Base-by-base conservation (phyloP, 805 yeast species). In the Komagataella phaffii region DNA sequence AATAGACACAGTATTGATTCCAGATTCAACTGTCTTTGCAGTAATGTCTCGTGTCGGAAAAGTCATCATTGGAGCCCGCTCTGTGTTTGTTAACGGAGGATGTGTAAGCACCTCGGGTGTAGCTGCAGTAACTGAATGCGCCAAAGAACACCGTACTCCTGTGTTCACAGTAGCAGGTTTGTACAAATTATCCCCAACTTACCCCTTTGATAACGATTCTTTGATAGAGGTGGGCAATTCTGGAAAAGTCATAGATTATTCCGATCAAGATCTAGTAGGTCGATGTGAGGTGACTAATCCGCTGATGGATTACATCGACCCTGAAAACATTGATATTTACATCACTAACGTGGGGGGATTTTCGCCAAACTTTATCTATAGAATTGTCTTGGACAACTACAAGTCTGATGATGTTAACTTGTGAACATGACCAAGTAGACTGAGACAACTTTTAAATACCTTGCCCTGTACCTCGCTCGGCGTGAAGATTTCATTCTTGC, bases 31-130 rank as follows among this genome's bases (percentile, higher is more conserved):
- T 23, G 89, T 85, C 0, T 88, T 84, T 66, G 97, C 99, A 0
- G 88, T 93, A 48, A 93, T 93, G 98, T 86, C 96, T 44, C 75
- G 96, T 57, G 98, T 93, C 4, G 96, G 97, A 47, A 95, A 95
- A 65, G 99, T 93, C 30, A 80, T 93, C 53, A 79, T 95, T 51
- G 97, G 98, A 44, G 85, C 98, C 4, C 78, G 86, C 55, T 81
- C 96, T 0, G 97, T 93, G 4, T 85, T 93, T 64, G 96, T 96
- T 51, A 93, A 93, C 62, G 99, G 99, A 54, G 97, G 98, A 8
- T 85, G 96, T 57, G 79, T 88, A 49, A 80, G 96, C 2, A 80
- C 85, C 23, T 80, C 95, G 1, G 99, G 99, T 51, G 96, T 87
- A 24, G 86, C 96, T 24, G 77, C 89, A 49, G 96, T 89, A 8